Evolutionary conservation across 2,329 filamentous ascomycete genomes (phyloP), one percentile per base, ranked within the genome.

Genomic region (Zasmidium citrigriseum): DNA sequence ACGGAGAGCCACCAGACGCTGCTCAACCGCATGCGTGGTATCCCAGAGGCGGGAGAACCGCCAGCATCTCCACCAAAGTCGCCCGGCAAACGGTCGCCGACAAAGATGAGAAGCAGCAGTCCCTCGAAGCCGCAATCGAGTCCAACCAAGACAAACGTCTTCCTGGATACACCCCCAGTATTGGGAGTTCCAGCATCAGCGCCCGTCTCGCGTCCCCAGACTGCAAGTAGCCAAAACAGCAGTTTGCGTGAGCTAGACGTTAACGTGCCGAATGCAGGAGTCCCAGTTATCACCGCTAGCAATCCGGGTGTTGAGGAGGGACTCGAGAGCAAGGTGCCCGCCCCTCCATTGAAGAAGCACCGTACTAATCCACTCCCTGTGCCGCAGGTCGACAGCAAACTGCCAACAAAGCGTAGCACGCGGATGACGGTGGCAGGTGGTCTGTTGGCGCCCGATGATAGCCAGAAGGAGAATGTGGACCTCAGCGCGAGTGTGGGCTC

Each of bases 1-100:
- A 98, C 95, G 0, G 83, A 86, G 68, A 68, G 76, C 1, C 85
- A 87, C 67, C 83, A 87, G 12, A 76, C 73, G 12, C 76, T 89
- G 24, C 76, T 87, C 12, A 79, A 83, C 20, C 76, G 77, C 49
- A 67, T 84, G 64, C 77, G 78, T 64, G 81, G 77, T 69, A 66
- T 78, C 24, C 52, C 60, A 46, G 58, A 53, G 21, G 29, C 34
- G 7, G 34, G 16, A 9, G 22, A 59, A 53, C 64, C 55, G 66
- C 67, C 59, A 62, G 66, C 69, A 29, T 68, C 72, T 21, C 64
- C 65, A 10, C 59, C 55, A n/a, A 70, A 70, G 48, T 64, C 67
- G 38, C 62, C 70, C 27, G 78, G 75, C 54, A 68, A 70, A 61
- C 64, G 70, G 55, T 52, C 66, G 24, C 61, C 67, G 50, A 60